phyloP scores from a whole-genome alignment of 768 basidiomycete genomes.

The Lactarius deliciosus region DNA sequence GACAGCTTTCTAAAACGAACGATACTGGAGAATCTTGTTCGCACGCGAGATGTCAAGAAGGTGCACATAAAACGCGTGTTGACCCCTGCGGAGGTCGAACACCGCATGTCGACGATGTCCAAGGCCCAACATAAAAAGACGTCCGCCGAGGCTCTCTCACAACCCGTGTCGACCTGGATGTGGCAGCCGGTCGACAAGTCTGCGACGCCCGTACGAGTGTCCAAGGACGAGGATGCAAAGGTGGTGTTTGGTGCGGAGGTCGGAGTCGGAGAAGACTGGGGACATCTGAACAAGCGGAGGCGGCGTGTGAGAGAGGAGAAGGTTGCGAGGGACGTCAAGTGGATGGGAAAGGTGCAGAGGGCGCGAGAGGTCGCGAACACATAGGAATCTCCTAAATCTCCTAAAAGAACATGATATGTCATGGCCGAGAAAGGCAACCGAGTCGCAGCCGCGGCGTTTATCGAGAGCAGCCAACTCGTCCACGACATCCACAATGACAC shows the following conservation, averaged over 20 bases:
- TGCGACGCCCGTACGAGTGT: neutral
- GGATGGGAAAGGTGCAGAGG: conserved; percentile 40
- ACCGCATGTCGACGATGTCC: conserved; percentile 30
- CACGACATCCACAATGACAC: conserved; percentile 21
- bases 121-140: conserved; percentile 32
- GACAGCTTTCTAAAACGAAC: conserved; percentile 56
- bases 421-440: conserved; percentile 19
- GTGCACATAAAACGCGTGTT: conserved; percentile 38
- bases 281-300: conserved; percentile 57
- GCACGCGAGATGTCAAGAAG: conserved; percentile 44
- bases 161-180: conserved; percentile 38
- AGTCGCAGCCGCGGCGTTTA: conserved; percentile 1
- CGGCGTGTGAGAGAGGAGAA: conserved; percentile 47
- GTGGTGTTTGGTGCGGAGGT: conserved; percentile 41
- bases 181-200: conserved; percentile 38
- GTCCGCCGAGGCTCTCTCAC: conserved; percentile 29
- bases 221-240: conserved; percentile 14
- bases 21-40: conserved; percentile 49
- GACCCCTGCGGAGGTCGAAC: conserved; percentile 34
- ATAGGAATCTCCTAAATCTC: conserved; percentile 8
- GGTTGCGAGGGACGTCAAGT: conserved; percentile 44
- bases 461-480: neutral
- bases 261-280: conserved; percentile 50
- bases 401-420: conserved; percentile 4
- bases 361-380: conserved; percentile 21